These are phyloP conservation scores for Heritiera fomes DNA, from an alignment of 345 rosid genomes.

Conservation along the genomic window DNA sequence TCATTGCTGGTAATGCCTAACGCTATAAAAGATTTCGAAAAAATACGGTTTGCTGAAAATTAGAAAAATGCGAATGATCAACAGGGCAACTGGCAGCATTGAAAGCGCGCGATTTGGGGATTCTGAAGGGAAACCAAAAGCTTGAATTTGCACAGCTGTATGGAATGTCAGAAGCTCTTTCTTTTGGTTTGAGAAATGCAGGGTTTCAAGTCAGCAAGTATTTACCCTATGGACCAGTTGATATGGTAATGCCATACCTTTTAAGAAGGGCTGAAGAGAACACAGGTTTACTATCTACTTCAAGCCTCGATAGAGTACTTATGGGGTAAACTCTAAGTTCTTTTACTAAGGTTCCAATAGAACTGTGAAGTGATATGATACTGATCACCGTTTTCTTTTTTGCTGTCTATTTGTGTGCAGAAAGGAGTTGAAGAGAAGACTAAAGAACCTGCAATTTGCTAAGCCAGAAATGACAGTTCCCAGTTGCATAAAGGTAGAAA, in stretches of 20 bases:
- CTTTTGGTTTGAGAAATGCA: slow-evolving; percentile 71
- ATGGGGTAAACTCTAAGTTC: slow-evolving; percentile 27
- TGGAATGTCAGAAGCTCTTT: slow-evolving; percentile 86
- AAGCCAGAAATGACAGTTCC: slow-evolving; percentile 11
- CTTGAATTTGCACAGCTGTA: slow-evolving; percentile 88
- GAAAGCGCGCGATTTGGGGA: slow-evolving; percentile 64
- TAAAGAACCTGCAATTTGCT: slow-evolving; percentile 41
- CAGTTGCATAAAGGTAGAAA: neutral
- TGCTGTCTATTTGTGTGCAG: slow-evolving; percentile 35
- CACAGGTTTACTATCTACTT: slow-evolving; percentile 66
- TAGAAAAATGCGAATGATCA: neutral
- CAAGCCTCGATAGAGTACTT: slow-evolving; percentile 66
- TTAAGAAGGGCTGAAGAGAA: slow-evolving; percentile 94
- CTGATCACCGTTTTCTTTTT: slow-evolving; percentile 1
- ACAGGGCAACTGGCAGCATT: slow-evolving; percentile 63
- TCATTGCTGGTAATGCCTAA: neutral
- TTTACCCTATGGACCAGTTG: slow-evolving; percentile 80
- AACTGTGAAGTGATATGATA: neutral
- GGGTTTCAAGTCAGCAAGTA: slow-evolving; percentile 92
- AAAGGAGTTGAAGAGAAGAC: slow-evolving; percentile 69
- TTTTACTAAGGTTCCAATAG: too few relatives aligned
- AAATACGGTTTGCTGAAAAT: too few relatives aligned
- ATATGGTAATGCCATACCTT: slow-evolving; percentile 71
- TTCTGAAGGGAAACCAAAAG: slow-evolving; percentile 44
- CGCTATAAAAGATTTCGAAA: neutral